A percentile compares a stretch with the other conserved stretches of the same genome.
These are phyloP conservation scores for Boletus huronensis DNA, from an alignment of 768 basidiomycete species.

Conservation along the genomic window DNA sequence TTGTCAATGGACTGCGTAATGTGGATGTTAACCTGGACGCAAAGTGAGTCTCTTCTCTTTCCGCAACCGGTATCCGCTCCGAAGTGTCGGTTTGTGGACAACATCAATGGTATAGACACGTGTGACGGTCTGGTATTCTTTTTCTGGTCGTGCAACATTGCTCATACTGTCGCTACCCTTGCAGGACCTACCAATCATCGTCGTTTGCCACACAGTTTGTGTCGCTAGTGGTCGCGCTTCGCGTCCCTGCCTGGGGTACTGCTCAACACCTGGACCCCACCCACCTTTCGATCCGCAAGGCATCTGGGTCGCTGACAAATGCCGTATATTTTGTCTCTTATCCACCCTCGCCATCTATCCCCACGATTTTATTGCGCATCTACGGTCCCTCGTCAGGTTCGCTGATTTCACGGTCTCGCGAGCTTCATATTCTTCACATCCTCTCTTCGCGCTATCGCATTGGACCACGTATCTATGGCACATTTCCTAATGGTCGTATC, in stretches of 20 bases:
- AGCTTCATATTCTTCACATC: conserved; percentile 84
- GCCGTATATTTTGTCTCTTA: conserved; percentile 95
- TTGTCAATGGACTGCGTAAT: conserved; percentile 61
- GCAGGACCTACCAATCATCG: conserved; percentile 62
- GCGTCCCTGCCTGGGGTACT: conserved; percentile 57
- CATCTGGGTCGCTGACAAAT: conserved; percentile 92
- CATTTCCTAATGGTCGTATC: conserved; percentile 91
- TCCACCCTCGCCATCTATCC: conserved; percentile 42
- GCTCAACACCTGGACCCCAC: conserved; percentile 41
- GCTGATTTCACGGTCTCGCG: conserved; percentile 84
- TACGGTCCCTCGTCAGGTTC: conserved; percentile 86
- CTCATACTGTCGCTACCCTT: conserved; percentile 20
- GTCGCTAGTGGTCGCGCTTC: conserved; percentile 51
- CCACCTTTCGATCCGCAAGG: conserved; percentile 64
- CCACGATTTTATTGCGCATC: conserved; percentile 82
- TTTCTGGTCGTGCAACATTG: conserved; percentile 8
- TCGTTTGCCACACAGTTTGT: conserved; percentile 55
- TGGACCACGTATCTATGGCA: conserved; percentile 90
- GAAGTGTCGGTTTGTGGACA: conserved; percentile 31
- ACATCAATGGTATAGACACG: conserved; percentile 29
- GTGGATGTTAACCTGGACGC: conserved; percentile 54
- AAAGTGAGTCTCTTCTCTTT: conserved; percentile 53
- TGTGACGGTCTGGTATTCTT: conserved; percentile 36
- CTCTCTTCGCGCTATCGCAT: conserved; percentile 87
- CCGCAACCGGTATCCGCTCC: conserved; percentile 14